These are phyloP conservation scores for Cercospora citrullina DNA, from an alignment of 2,329 filamentous ascomycete species.

Conservation along the genomic window DNA sequence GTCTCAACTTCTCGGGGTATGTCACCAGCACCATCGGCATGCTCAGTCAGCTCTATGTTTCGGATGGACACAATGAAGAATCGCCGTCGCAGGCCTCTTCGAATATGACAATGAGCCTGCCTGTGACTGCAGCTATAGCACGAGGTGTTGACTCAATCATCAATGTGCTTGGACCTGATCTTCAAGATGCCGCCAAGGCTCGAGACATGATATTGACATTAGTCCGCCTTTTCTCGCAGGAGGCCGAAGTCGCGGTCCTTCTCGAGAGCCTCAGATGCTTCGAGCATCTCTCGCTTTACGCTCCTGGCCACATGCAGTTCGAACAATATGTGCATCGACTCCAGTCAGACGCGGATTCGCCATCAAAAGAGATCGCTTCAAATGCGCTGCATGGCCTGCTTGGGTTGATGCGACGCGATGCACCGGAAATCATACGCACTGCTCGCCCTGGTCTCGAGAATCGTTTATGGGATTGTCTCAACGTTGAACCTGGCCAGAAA, in stretches of 20 bases:
- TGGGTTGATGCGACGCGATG: slow-evolving; percentile 91
- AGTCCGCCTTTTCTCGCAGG: slow-evolving; percentile 72
- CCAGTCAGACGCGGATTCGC: slow-evolving; percentile 73
- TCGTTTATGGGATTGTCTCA: slow-evolving; percentile 85
- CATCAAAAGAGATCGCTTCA: slow-evolving; percentile 71
- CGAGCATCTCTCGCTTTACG: slow-evolving; percentile 90
- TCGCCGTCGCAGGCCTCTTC: slow-evolving; percentile 77
- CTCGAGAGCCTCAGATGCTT: slow-evolving; percentile 78
- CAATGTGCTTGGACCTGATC: slow-evolving; percentile 91
- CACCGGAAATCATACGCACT: slow-evolving; percentile 74
- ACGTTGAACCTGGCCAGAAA: slow-evolving; percentile 71
- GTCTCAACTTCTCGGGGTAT: slow-evolving; percentile 85
- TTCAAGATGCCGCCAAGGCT: slow-evolving; percentile 91
- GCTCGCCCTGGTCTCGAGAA: slow-evolving; percentile 82
- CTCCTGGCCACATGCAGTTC: slow-evolving; percentile 83
- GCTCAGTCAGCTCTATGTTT: slow-evolving; percentile 87
- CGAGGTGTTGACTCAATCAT: slow-evolving; percentile 92
- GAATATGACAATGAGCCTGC: slow-evolving; percentile 83
- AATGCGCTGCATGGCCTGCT: slow-evolving; percentile 83
- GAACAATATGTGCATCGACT: slow-evolving; percentile 77
- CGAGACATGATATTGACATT: slow-evolving; percentile 87
- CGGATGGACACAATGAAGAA: slow-evolving; percentile 87
- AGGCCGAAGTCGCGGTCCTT: slow-evolving; percentile 69
- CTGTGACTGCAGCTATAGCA: slow-evolving; percentile 78
- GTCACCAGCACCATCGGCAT: slow-evolving; percentile 90